Percentiles rank a stretch among this genome's conserved stretches.
Conservation (phyloP, 208 protist genomes). For the Tetramitus jugosus region DNA sequence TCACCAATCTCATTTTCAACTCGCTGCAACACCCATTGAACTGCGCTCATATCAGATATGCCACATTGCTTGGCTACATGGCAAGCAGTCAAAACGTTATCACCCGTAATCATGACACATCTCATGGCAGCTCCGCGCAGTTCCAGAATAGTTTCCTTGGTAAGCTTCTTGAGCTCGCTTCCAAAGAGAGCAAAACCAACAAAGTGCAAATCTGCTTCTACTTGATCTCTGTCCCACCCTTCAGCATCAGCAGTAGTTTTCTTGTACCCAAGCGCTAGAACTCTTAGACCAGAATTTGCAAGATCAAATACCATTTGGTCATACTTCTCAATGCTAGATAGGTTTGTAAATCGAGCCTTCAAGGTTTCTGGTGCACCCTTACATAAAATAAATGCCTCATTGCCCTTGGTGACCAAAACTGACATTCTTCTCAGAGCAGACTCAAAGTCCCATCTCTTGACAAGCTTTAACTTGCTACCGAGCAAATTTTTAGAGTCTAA, state of each 20-base stretch:
- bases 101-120: constrained; percentile 95
- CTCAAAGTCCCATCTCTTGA: constrained; percentile 7
- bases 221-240: constrained; percentile 31
- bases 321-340: constrained; percentile 61
- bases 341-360: not conserved
- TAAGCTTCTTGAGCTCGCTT: constrained; percentile 48
- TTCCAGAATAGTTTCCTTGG: constrained; percentile 26
- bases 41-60: no score
- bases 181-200: constrained; percentile 64
- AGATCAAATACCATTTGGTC: constrained; percentile 62
- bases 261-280: constrained; percentile 90
- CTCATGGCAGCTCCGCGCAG: constrained; percentile 60
- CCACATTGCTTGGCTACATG: constrained; percentile 84
- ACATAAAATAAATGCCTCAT: constrained; percentile 3
- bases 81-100: constrained; percentile 91
- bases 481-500: no score
- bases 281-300: constrained; percentile 78
- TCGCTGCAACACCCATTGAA: no score
- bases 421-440: constrained; percentile 20
- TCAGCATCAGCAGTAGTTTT: constrained; percentile 23
- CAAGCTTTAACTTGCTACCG: constrained; percentile 13
- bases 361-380: constrained; percentile 32
- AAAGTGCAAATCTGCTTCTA: constrained; percentile 63
- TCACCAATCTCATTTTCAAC: not conserved
- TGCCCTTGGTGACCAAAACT: not conserved